These are phyloP conservation scores for Quercus tomentella DNA, from an alignment of 331 rosid genomes.

Conservation along the genomic window DNA sequence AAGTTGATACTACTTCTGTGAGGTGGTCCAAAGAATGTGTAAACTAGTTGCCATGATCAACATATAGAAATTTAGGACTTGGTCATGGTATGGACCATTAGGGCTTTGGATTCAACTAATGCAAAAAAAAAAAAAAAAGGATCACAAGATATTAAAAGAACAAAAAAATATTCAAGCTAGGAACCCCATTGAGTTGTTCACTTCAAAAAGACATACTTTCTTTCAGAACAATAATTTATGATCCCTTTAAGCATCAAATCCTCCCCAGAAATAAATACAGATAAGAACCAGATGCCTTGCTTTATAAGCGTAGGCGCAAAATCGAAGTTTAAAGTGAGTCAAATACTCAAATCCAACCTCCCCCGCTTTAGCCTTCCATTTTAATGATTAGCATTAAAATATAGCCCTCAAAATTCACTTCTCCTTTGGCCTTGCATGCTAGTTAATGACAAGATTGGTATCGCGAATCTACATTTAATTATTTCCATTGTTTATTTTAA, in stretches of 20 bases:
- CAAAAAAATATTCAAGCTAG: conserved; percentile 39
- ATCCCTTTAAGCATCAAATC: conserved; percentile 49
- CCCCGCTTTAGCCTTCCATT: not conserved
- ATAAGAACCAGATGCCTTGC: conserved; percentile 57
- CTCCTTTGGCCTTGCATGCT: not conserved
- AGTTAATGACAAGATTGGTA: not conserved
- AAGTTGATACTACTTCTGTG: conserved; percentile 15
- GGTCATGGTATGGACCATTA: conserved; percentile 20
- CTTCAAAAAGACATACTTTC: conserved; percentile 27
- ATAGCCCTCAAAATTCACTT: not conserved
- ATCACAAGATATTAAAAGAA: not conserved
- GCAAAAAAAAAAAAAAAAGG: not conserved
- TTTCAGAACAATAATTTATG: conserved; percentile 31
- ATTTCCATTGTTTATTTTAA: conserved; percentile 2
- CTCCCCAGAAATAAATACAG: conserved; percentile 35
- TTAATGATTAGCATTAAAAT: not conserved
- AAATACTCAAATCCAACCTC: conserved; percentile 24
- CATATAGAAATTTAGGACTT: conserved; percentile 19
- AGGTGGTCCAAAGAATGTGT: conserved; percentile 21
- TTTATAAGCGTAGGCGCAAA: conserved; percentile 38
- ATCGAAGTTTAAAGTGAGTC: conserved; percentile 27
- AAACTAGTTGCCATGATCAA: conserved; percentile 19
- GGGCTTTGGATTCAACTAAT: conserved; percentile 27
- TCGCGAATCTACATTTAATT: not conserved
- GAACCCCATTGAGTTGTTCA: conserved; percentile 31